Conservation (phyloP, 805 yeast genomes). For the Cyberlindnera xishuangbannaensis region DNA sequence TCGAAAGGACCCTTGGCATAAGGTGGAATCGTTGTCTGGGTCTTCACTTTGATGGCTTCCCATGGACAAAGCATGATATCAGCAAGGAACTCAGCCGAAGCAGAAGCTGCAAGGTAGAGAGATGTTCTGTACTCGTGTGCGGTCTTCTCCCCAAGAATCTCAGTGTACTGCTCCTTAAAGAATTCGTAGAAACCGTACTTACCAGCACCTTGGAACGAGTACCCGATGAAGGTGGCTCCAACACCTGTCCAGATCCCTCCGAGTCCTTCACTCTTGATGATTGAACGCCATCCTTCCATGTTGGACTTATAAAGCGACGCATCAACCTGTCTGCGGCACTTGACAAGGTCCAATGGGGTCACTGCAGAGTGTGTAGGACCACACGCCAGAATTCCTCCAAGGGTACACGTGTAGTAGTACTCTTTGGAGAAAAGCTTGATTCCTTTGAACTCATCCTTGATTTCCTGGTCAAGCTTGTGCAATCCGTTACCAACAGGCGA, state of each 20-base stretch:
- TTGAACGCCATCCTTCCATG: constrained; percentile 73
- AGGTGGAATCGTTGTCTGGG: constrained; percentile 92
- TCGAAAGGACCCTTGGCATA: constrained; percentile 56
- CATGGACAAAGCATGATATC: constrained; percentile 88
- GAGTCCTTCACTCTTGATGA: constrained; percentile 66
- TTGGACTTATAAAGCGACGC: constrained; percentile 68
- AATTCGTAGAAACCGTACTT: constrained; percentile 93
- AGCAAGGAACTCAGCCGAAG: constrained; percentile 91
- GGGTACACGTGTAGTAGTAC: constrained; percentile 51
- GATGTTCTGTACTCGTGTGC: constrained; percentile 65
- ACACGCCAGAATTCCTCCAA: constrained; percentile 75
- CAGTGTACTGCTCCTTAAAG: constrained; percentile 76
- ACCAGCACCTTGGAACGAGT: constrained; percentile 95
- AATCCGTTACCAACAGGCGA: constrained; percentile 6
- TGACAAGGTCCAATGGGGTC: constrained; percentile 89
- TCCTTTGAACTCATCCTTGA: constrained; percentile 14
- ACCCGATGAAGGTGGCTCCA: constrained; percentile 90
- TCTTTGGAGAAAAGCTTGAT: constrained; percentile 28
- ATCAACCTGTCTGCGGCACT: constrained; percentile 88
- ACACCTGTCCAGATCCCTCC: constrained; percentile 79
- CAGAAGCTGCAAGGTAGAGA: constrained; percentile 78
- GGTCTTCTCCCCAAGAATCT: constrained; percentile 54
- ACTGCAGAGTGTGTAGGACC: constrained; percentile 95
- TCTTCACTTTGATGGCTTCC: constrained; percentile 91
- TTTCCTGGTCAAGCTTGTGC: constrained; percentile 7